These are phyloP conservation scores for Aspergillus asperescens DNA, from an alignment of 495 filamentous ascomycete species.

Conservation along the genomic window DNA sequence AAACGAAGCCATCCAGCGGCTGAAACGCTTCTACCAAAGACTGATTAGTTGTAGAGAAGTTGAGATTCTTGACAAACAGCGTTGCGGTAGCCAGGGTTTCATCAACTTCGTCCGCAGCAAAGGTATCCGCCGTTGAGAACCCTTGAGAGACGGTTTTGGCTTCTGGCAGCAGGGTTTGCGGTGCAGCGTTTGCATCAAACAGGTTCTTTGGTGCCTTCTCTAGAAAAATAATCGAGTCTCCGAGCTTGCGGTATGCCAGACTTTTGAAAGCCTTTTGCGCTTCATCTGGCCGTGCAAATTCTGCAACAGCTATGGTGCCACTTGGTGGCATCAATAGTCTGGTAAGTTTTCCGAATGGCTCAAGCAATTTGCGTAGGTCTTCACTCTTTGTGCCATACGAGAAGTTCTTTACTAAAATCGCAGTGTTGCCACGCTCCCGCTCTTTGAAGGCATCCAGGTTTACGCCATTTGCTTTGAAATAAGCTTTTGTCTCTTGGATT, in stretches of 20 bases:
- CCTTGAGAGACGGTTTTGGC: constrained; percentile 41
- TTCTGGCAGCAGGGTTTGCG: constrained; percentile 27
- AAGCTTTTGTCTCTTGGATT: constrained; percentile 92
- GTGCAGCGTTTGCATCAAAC: constrained; percentile 47
- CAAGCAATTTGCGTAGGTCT: constrained; percentile 49
- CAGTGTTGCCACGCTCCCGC: constrained; percentile 73
- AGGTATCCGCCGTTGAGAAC: constrained; percentile 52
- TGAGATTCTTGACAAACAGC: constrained; percentile 87
- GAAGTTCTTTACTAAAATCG: constrained; percentile 94
- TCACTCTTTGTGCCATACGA: constrained; percentile 65
- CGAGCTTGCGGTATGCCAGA: constrained; percentile 83
- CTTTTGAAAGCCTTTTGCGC: constrained; percentile 75
- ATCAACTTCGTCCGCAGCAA: constrained; percentile 49
- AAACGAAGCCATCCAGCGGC: constrained; percentile 77
- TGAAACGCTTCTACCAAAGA: constrained; percentile 68
- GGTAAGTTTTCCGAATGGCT: constrained; percentile 58
- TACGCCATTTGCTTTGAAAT: constrained; percentile 80
- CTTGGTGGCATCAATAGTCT: constrained; percentile 85
- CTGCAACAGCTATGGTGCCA: constrained; percentile 87
- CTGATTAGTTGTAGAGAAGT: constrained; percentile 79
- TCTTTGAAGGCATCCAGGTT: constrained; percentile 87
- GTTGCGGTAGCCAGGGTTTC: constrained; percentile 62
- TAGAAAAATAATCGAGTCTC: constrained; percentile 85
- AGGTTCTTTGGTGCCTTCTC: constrained; percentile 88
- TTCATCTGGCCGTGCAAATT: constrained; percentile 71